phyloP scores from a whole-genome alignment of 2,329 filamentous ascomycete species.

The Aspergillus luchuensis region DNA sequence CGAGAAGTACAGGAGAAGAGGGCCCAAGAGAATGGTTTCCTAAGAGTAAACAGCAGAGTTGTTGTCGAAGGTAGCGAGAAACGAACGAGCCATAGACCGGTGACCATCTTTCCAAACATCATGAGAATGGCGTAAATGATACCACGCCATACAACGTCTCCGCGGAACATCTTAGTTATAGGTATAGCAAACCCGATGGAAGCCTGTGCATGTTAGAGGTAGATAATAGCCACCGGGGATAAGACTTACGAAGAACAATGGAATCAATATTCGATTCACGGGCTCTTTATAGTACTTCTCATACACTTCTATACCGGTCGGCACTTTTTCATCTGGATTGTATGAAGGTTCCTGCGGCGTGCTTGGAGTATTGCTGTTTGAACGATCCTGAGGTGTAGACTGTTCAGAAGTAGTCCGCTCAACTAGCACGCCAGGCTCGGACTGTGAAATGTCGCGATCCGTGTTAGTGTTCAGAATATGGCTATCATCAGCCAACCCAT shows the following conservation, averaged over 20 bases:
- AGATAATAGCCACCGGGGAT: not conserved
- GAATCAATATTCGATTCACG: slow-evolving; percentile 60
- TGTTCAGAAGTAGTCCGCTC: not conserved
- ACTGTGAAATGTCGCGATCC: too few relatives aligned
- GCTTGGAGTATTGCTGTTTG: not conserved
- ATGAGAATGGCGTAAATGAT: slow-evolving; percentile 73
- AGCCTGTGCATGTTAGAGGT: slow-evolving; percentile 30
- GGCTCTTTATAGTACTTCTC: slow-evolving; percentile 50
- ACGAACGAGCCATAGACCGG: slow-evolving; percentile 61
- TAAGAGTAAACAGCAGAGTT: too few relatives aligned
- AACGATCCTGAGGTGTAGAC: not conserved
- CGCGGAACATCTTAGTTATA: slow-evolving; percentile 68
- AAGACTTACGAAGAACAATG: slow-evolving; percentile 69
- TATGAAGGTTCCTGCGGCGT: not conserved
- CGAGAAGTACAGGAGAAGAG: slow-evolving; percentile 11
- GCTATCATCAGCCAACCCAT: slow-evolving; percentile 26
- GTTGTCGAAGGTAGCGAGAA: slow-evolving; percentile 28
- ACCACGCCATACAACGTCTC: slow-evolving; percentile 69
- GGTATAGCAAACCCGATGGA: slow-evolving; percentile 78
- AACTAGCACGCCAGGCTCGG: too few relatives aligned
- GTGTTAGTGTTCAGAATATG: not conserved
- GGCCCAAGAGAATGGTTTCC: not conserved
- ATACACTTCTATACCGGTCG: slow-evolving; percentile 41
- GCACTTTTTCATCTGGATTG: not conserved
- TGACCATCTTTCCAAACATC: slow-evolving; percentile 62